phyloP scores from a whole-genome alignment of 148 eudicot species.

The Rhododendron kiyosumense region DNA sequence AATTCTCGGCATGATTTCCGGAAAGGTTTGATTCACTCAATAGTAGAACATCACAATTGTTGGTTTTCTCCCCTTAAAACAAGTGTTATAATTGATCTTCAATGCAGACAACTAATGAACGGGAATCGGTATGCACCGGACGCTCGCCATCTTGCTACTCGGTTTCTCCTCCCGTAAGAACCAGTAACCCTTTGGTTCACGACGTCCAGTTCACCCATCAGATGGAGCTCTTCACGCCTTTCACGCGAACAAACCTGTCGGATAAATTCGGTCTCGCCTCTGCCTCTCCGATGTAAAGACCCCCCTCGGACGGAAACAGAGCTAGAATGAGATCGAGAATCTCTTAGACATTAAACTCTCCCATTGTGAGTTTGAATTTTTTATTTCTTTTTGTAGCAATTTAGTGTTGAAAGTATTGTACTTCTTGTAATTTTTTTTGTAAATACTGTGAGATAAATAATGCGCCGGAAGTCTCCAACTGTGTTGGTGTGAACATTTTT shows the following conservation, averaged over 20 bases:
- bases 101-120: slow-evolving; percentile 21
- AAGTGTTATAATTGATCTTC: neutral
- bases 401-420: neutral
- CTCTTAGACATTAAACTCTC: neutral
- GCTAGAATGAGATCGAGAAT: neutral
- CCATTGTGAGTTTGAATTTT: neutral
- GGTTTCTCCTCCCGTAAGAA: slow-evolving; percentile 50
- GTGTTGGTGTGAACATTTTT: neutral
- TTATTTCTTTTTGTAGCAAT: neutral
- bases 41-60: neutral
- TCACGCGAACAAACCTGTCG: slow-evolving; percentile 22
- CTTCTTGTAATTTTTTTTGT: neutral
- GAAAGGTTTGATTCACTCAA: slow-evolving; percentile 23
- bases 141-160: slow-evolving; percentile 32
- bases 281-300: slow-evolving; percentile 20
- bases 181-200: slow-evolving; percentile 43
- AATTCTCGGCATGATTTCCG: slow-evolving; percentile 31
- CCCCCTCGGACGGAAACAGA: neutral
- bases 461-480: neutral
- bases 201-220: slow-evolving; percentile 45
- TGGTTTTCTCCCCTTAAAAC: neutral
- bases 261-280: slow-evolving; percentile 27
- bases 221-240: slow-evolving; percentile 34
- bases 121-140: slow-evolving; percentile 21
- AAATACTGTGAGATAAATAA: neutral